These are phyloP conservation scores for Ilyonectria destructans DNA, from an alignment of 2,329 filamentous ascomycete species.

Conservation along the genomic window DNA sequence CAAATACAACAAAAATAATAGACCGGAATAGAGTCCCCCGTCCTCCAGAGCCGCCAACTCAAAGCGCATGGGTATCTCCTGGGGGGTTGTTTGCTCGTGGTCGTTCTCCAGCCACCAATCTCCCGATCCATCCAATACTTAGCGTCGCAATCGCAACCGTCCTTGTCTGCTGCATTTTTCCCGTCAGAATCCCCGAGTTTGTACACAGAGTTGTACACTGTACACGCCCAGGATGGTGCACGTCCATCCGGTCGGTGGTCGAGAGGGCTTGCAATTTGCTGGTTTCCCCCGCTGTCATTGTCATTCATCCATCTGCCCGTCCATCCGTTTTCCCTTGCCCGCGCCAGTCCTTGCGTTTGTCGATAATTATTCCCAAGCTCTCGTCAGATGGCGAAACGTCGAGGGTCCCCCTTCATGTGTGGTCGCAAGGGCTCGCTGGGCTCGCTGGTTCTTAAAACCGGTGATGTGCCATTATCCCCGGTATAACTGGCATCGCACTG, in stretches of 20 bases:
- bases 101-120: slow-evolving; percentile 49
- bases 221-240: slow-evolving; percentile 45
- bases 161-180: slow-evolving; percentile 32
- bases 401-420: slow-evolving; percentile 30
- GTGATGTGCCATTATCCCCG: slow-evolving; percentile 45
- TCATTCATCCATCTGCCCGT: slow-evolving; percentile 29
- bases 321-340: slow-evolving; percentile 22
- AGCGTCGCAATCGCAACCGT: slow-evolving; percentile 45
- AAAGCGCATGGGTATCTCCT: slow-evolving; percentile 50
- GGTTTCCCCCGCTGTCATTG: slow-evolving; percentile 28
- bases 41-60: slow-evolving; percentile 49
- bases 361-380: slow-evolving; percentile 42
- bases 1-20: slow-evolving; percentile 41
- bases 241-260: slow-evolving; percentile 42
- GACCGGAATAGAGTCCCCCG: slow-evolving; percentile 48
- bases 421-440: slow-evolving; percentile 31
- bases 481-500: slow-evolving; percentile 49
- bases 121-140: slow-evolving; percentile 46
- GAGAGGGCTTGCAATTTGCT: slow-evolving; percentile 41
- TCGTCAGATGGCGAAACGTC: slow-evolving; percentile 31
- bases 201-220: slow-evolving; percentile 47
- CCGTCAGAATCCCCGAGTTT: slow-evolving; percentile 36
- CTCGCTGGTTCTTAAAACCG: slow-evolving; percentile 42
- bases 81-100: slow-evolving; percentile 47
- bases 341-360: slow-evolving; percentile 33